Evolutionary conservation across 208 protist genomes (phyloP), one percentile per base, ranked within the genome.

Genomic region (Leishmania tarentolae): DNA sequence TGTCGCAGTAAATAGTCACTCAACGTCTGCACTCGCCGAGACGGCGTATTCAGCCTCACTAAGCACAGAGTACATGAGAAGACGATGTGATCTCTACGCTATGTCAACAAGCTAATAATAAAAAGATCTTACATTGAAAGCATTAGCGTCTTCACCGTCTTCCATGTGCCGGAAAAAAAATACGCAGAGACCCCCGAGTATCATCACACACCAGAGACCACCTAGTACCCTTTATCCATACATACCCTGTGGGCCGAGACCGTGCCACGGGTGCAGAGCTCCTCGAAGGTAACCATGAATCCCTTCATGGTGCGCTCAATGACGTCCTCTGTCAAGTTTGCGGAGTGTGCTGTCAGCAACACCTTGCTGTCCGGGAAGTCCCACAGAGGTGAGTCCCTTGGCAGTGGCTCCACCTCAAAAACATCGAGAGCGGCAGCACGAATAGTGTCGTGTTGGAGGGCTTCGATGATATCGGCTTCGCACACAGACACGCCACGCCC

Each of bases 371-470:
- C 86, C 19, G 83, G 82, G 7, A 96, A 17, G 7, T 79, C 81
- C 92, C 93, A 98, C 24, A 97, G 57, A 8, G 88, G 87, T n/a
- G 92, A 96, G 17, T 76, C 78, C 69, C 75, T 44, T 28, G 92
- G 87, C 21, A 97, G 89, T 37, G 93, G 95, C 84, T 98, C 93
- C 77, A 76, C 81, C 82, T 94, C 81, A 75, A 94, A 96, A 42
- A 98, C 95, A 78, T 98, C 93, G 40, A 98, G 86, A 17, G 89
- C 90, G 6, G 93, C 95, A 80, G 84, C 93, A 17, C 83, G 83
- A 47, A 98, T 96, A n/a, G 81, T 82, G 61, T 86, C 88, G 6
- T 71, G 82, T 28, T 91, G 76, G 28, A 98, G 84, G 17, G 93
- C 95, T 40, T 88, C 80, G n/a, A 82, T 63, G 37, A 98, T 73